phyloP scores from a whole-genome alignment of 139 green algal genomes.

The Closterium sp. region DNA sequence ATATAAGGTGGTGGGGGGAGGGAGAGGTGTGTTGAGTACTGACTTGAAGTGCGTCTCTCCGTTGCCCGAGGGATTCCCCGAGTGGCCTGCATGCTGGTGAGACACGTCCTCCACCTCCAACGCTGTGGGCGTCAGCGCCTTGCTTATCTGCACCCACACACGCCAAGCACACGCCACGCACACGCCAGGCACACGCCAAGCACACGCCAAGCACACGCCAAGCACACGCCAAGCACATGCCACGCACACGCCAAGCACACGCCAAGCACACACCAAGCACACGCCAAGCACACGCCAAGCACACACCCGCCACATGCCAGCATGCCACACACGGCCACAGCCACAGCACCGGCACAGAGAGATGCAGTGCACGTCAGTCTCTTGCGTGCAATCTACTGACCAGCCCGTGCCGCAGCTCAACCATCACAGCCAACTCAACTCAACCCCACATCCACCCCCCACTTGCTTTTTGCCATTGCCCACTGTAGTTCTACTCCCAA shows the following conservation, averaged over 20 bases:
- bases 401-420: no score
- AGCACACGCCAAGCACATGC: not conserved
- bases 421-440: no score
- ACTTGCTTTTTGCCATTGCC: no score
- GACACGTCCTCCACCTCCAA: conserved; percentile 46
- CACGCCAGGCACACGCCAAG: not conserved
- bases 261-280: no score
- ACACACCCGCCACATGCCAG: not conserved
- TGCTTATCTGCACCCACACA: conserved; percentile 28
- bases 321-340: not conserved
- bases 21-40: not conserved
- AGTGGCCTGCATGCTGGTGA: conserved; percentile 51
- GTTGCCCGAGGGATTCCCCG: conserved; percentile 32
- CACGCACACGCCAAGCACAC: no score
- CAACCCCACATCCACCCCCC: no score
- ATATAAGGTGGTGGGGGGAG: not conserved
- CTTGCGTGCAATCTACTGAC: not conserved
- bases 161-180: not conserved
- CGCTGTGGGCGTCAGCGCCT: conserved; percentile 2
- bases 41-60: conserved; percentile 52
- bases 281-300: not conserved
- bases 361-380: not conserved
- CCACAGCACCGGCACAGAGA: not conserved
- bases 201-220: not conserved
- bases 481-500: no score